These are phyloP conservation scores for Afroboletus lepidellus DNA, from an alignment of 1,284 basidiomycete species.

Conservation along the genomic window DNA sequence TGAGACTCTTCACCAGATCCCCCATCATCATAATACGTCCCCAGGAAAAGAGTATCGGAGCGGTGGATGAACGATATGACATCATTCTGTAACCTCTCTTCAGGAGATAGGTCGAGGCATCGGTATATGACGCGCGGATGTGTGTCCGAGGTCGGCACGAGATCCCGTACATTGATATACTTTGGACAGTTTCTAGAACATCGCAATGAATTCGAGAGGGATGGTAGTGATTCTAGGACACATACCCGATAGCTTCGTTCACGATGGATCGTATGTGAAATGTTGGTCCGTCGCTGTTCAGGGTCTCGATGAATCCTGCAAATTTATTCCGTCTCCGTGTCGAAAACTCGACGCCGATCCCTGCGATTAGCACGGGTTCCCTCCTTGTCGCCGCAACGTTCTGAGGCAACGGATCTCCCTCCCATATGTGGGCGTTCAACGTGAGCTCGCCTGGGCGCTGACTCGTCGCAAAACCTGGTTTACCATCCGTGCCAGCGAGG, in stretches of 20 bases:
- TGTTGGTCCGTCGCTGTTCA: constrained; percentile 23
- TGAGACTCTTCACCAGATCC: constrained; percentile 40
- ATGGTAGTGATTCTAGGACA: background rate
- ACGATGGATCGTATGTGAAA: constrained; percentile 38
- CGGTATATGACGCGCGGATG: constrained; percentile 40
- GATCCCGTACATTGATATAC: constrained; percentile 57
- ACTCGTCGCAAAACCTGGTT: constrained; percentile 44
- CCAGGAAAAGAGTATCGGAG: constrained; percentile 57
- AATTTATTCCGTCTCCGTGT: constrained; percentile 63
- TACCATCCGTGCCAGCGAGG: constrained; percentile 33
- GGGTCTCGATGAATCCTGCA: constrained; percentile 45
- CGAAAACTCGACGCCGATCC: constrained; percentile 59
- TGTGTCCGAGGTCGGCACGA: constrained; percentile 41
- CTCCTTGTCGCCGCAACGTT: constrained; percentile 29
- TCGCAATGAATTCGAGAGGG: background rate
- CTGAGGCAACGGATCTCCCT: constrained; percentile 53
- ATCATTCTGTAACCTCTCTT: constrained; percentile 48
- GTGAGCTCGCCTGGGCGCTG: constrained; percentile 41
- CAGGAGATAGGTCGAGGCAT: constrained; percentile 32
- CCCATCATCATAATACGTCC: constrained; percentile 47
- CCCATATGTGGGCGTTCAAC: constrained; percentile 47
- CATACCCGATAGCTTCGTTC: constrained; percentile 57
- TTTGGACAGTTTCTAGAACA: constrained; percentile 60
- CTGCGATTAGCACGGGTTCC: constrained; percentile 44
- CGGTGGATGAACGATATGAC: constrained; percentile 47